Evolutionary conservation across 2,329 filamentous ascomycete genomes (phyloP).

Genomic region (Fulvia fulva): DNA sequence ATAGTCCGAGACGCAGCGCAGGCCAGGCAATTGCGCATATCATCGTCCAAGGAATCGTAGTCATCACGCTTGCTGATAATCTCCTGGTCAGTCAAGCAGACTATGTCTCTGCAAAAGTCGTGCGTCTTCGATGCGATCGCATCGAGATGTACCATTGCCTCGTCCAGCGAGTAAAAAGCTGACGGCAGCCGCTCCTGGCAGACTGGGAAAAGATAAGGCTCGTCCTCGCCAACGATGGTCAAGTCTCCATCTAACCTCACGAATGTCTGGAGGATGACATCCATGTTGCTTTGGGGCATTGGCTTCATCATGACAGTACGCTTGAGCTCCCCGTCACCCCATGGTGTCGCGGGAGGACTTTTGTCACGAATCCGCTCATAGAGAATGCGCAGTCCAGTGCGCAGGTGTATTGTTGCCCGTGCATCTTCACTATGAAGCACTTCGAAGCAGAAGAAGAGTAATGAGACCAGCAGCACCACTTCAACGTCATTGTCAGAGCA

Average conservation of each 20-base stretch:
- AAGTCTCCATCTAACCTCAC: constrained; percentile 17
- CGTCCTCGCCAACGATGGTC: constrained; percentile 17
- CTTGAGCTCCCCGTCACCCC: constrained; percentile 10
- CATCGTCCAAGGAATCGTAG: constrained; percentile 13
- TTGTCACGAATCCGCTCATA: constrained; percentile 10
- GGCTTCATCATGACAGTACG: constrained; percentile 8
- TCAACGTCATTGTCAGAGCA: constrained; percentile 12
- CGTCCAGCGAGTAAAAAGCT: constrained; percentile 15
- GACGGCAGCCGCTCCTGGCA: constrained; percentile 12
- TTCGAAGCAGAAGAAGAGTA: constrained; percentile 21
- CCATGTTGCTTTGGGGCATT: constrained; percentile 12
- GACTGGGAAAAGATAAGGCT: constrained; percentile 15
- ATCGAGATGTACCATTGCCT: constrained; percentile 19
- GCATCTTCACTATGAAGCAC: constrained; percentile 14
- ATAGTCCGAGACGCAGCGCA: constrained; percentile 16
- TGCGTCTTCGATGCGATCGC: constrained; percentile 13
- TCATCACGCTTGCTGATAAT: constrained; percentile 8
- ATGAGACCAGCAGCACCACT: constrained; percentile 14
- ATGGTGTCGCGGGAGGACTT: background rate
- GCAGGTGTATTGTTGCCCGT: constrained; percentile 13
- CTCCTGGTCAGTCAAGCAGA: constrained; percentile 10
- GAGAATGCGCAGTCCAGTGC: constrained; percentile 15
- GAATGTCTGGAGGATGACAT: constrained; percentile 16
- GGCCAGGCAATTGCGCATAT: constrained; percentile 16
- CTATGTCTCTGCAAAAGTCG: constrained; percentile 14